Base-by-base conservation (phyloP, 805 yeast species). In the Hanseniaspora meyeri region DNA sequence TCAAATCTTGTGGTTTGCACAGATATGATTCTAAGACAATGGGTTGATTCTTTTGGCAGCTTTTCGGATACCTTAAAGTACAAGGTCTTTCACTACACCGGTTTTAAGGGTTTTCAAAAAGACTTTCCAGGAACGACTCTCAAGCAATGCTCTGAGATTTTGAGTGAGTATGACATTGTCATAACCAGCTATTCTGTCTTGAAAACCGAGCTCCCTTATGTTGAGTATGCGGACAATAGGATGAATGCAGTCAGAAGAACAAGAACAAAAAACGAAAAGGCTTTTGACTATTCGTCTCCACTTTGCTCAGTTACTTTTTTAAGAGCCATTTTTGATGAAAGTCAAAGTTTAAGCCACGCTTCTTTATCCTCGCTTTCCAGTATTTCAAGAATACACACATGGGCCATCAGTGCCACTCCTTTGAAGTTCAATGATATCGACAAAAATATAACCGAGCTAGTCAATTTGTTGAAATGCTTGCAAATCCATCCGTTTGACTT, bases 391-490 rank as follows among this genome's bases (percentile, higher is more conserved):
- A 78, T 80, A 48, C 97, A 93, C 69, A 81, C 96, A 0, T 93
- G 97, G 97, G 97, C 95, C 16, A 96, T 90, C 0, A 87, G 96
- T 0, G 98, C 98, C 7, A 93, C 98, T 0, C 95, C 97, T 0
- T 83, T 89, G 31, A 45, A 38, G 40, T 55, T 39, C n/a, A 16
- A 81, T 82, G 60, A 78, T 77, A 59, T 75, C 79, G 42, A 68
- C 8, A 56, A 56, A 46, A 43, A 49, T 37, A 32, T 85, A 43
- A 66, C 74, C 36, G 96, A 91, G 67, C 72, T 90, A 49, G 80
- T 77, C 46, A 84, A 95, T 0, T 74, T 88, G 5, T 65, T 90
- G 37, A 76, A 79, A 14, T 91, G 87, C 63, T 67, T 89, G 59
- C 74, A 82, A 60, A 66, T 80, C 16, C 71, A 73, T 39, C 98